Conservation (phyloP, 768 basidiomycete genomes). For the Pisolithus albus region DNA sequence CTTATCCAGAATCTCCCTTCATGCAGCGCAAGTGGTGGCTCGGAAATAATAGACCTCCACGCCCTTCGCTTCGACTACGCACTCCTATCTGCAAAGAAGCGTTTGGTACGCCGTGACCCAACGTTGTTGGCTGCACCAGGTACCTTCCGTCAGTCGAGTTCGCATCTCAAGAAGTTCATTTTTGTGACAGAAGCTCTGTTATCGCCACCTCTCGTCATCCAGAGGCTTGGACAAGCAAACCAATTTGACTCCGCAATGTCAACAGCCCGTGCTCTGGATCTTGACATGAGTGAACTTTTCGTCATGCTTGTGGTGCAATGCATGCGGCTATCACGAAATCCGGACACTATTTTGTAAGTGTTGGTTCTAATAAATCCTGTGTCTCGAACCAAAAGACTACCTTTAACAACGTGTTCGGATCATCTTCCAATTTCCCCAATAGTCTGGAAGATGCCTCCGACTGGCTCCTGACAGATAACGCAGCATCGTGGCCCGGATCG, state of each 20-base stretch:
- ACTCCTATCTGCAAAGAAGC: constrained; percentile 69
- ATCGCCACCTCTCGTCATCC: constrained; percentile 59
- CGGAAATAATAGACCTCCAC: constrained; percentile 71
- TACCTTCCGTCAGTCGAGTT: constrained; percentile 19
- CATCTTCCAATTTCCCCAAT: constrained; percentile 8
- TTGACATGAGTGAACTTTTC: constrained; percentile 88
- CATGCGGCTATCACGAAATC: constrained; percentile 60
- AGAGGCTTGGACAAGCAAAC: constrained; percentile 71
- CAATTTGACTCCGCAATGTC: constrained; percentile 75
- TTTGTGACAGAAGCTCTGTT: constrained; percentile 43
- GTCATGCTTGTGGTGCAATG: constrained; percentile 71
- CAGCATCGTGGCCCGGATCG: constrained; percentile 79
- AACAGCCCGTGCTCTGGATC: constrained; percentile 64
- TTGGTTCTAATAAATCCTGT: no score
- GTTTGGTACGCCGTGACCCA: constrained; percentile 65
- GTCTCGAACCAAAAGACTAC: no score
- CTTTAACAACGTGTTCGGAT: not conserved
- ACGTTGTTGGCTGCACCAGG: constrained; percentile 56
- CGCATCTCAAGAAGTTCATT: constrained; percentile 15
- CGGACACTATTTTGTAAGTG: constrained; percentile 53
- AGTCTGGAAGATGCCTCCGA: constrained; percentile 68
- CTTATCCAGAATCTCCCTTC: constrained; percentile 74
- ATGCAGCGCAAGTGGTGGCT: constrained; percentile 53
- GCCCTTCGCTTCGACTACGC: constrained; percentile 79
- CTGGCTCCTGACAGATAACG: constrained; percentile 80